Base-by-base conservation (phyloP, 306 rosid genomes). In the Betula pendula region DNA sequence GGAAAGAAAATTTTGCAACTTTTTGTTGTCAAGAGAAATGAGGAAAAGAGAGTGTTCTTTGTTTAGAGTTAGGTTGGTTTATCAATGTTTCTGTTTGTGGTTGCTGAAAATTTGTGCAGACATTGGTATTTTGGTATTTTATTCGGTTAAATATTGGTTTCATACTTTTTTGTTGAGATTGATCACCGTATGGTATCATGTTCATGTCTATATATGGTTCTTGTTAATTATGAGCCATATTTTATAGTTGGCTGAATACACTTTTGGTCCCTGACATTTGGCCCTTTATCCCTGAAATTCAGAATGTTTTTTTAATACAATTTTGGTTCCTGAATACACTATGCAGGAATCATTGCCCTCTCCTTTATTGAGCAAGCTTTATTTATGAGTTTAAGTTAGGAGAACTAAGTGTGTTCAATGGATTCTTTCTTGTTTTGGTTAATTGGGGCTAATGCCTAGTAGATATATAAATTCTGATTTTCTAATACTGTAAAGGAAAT, bases 371-470 rank as follows among this genome's bases (percentile, higher is more conserved):
- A 29, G 31, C 2, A 29, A 29, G 31, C 31, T 29, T 29, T 29
- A 29, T 29, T 29, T 1, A 29, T 29, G 31, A 29, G 31, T 29
- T 29, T 2, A 29, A 29, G 31, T 29, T 29, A 29, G 31, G 2
- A 29, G 31, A 29, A 29, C 31, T 29, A 29, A 29, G 31, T 29
- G 31, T 29, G 31, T 29, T 29, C 31, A 29, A 29, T 29, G 31
- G 31, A 29, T 29, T 29, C 31, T 29, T 29, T 29, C 31, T 29
- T 29, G 1, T 29, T 29, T 2, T 29, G 31, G 31, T 29, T 29
- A 29, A 29, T 29, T 29, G 31, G 31, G 31, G 31, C 31, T 1
- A 22, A 92, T 79, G 43, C 31, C 31, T 29, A 29, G 31, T 29
- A 2, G 31, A 29, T 29, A 29, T 29, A 29, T n/a, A n/a, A n/a